These are phyloP conservation scores for Fusarium lyarnte DNA, from an alignment of 2,329 filamentous ascomycete genomes.

Conservation along the genomic window DNA sequence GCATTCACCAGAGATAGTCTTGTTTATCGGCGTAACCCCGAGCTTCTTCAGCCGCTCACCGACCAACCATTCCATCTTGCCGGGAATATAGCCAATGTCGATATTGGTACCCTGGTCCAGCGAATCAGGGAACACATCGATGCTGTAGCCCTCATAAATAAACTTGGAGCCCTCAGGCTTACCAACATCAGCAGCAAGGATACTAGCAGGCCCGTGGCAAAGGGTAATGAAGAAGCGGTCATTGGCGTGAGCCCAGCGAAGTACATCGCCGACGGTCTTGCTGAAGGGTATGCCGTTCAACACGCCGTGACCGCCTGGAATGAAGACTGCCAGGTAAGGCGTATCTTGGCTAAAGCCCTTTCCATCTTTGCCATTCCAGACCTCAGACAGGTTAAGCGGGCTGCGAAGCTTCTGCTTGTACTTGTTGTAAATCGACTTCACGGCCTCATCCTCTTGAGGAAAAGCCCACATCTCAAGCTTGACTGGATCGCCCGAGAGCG, in stretches of 20 bases:
- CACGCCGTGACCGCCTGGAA: background rate
- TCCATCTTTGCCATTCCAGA: background rate
- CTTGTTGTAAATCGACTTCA: background rate
- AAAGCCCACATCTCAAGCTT: conserved; percentile 11
- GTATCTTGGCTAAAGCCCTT: background rate
- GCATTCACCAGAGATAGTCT: background rate
- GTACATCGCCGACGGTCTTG: background rate
- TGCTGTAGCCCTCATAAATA: background rate
- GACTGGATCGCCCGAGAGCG: background rate
- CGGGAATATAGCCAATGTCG: conserved; percentile 1
- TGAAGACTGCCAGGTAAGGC: background rate
- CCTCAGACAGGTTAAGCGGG: background rate
- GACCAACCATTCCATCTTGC: conserved; percentile 5
- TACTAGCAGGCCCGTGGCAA: background rate
- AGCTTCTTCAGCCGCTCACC: background rate
- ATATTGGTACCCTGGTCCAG: background rate
- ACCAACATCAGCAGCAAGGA: background rate
- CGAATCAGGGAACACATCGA: background rate
- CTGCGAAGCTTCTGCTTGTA: background rate
- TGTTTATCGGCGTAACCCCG: background rate
- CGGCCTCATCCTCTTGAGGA: background rate
- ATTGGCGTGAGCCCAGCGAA: background rate
- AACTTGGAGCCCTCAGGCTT: background rate
- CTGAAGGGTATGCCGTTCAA: background rate
- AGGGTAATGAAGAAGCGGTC: background rate